phyloP scores from a whole-genome alignment of 441 rosid genomes.

The Flueggea neowawraea region DNA sequence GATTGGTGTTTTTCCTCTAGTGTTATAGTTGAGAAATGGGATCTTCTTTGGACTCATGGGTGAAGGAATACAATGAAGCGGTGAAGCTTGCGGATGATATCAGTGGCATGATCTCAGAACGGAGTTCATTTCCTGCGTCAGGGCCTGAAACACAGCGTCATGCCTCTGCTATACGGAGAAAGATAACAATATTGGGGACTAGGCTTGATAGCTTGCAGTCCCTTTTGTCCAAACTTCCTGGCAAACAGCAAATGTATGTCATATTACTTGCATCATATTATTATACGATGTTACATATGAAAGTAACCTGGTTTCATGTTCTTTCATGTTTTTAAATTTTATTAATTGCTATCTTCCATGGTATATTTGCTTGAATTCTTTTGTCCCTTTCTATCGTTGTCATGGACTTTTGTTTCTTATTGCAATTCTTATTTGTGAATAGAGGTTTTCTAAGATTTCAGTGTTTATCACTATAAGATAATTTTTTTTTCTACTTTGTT shows the following conservation, averaged over 20 bases:
- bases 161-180: constrained; percentile 81
- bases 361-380: background rate
- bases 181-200: constrained; percentile 83
- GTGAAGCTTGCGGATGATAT: constrained; percentile 78
- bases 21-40: constrained; percentile 40
- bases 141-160: constrained; percentile 92
- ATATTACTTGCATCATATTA: no score
- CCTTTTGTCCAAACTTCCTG: constrained; percentile 64
- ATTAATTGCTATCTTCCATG: background rate
- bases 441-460: no score
- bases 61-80: constrained; percentile 84
- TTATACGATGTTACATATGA: no score
- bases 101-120: constrained; percentile 74
- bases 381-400: background rate
- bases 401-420: background rate
- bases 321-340: no score
- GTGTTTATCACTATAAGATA: no score
- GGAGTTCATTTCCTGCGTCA: constrained; percentile 41
- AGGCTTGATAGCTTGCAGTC: constrained; percentile 76
- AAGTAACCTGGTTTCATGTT: no score
- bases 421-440: background rate
- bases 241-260: constrained; percentile 74
- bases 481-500: no score
- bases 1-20: background rate
- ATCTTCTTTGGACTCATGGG: constrained; percentile 76